Conservation (phyloP, 2,329 filamentous ascomycete genomes). For the Colletotrichum tofieldiae region DNA sequence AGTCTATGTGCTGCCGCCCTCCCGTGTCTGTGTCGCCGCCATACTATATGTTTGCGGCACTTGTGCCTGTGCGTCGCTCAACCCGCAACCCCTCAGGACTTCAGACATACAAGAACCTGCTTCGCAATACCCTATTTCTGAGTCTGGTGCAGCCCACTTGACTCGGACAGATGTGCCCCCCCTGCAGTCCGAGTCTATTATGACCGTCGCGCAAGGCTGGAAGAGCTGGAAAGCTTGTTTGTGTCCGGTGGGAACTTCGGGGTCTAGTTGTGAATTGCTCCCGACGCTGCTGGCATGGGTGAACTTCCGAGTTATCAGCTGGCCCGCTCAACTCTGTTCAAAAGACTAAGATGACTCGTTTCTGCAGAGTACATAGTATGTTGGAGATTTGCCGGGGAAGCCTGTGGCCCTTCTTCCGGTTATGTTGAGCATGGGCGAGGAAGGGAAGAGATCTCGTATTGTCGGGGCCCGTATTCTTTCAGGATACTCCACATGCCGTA, state of each 20-base stretch:
- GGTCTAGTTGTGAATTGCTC: not conserved
- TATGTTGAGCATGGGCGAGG: not conserved
- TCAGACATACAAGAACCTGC: slow-evolving; percentile 1
- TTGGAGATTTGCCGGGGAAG: not conserved
- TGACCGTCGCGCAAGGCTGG: slow-evolving; percentile 13
- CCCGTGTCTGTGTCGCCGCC: not conserved
- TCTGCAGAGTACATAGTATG: too few species aligned
- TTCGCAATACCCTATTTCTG: not conserved
- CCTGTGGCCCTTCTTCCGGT: not conserved
- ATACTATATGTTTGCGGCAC: slow-evolving; percentile 32
- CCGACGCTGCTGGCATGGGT: not conserved
- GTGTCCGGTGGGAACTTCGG: not conserved
- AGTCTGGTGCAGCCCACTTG: slow-evolving; percentile 10
- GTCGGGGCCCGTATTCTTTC: slow-evolving; percentile 1
- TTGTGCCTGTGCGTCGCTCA: slow-evolving; percentile 27
- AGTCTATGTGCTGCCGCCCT: slow-evolving; percentile 19
- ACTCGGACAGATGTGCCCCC: not conserved
- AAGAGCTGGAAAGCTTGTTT: slow-evolving; percentile 32
- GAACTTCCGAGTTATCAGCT: not conserved
- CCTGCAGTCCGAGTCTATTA: not conserved
- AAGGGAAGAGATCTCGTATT: not conserved
- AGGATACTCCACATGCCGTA: slow-evolving; percentile 2
- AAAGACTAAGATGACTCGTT: slow-evolving; percentile 16
- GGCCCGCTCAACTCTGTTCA: not conserved
- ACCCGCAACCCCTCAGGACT: slow-evolving; percentile 14